phyloP scores from a whole-genome alignment of 2,329 filamentous ascomycete genomes.

The Pyrenochaeta sp. region DNA sequence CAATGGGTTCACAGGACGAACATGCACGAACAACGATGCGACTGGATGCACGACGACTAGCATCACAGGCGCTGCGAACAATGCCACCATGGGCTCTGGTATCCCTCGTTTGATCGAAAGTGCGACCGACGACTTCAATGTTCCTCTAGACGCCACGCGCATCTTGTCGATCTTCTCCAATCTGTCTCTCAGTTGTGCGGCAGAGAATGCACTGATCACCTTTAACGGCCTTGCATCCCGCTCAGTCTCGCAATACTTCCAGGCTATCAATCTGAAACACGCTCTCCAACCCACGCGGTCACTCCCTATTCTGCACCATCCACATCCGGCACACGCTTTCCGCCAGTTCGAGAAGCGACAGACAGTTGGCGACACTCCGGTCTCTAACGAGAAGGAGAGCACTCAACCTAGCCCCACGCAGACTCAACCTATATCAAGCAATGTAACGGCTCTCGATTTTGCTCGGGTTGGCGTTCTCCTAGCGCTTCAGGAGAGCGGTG shows the following conservation, averaged over 20 bases:
- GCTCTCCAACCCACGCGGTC: constrained; percentile 32
- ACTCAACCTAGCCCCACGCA: constrained; percentile 25
- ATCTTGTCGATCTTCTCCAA: constrained; percentile 80
- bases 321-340: constrained; percentile 24
- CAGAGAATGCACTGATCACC: constrained; percentile 87
- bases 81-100: constrained; percentile 79
- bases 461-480: constrained; percentile 57
- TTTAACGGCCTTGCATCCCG: constrained; percentile 67
- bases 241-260: constrained; percentile 23
- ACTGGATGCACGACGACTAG: constrained; percentile 64
- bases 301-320: constrained; percentile 33
- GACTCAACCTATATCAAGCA: constrained; percentile 45
- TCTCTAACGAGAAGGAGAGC: constrained; percentile 26
- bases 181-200: constrained; percentile 78
- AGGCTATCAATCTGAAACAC: constrained; percentile 29
- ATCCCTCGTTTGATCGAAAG: constrained; percentile 77
- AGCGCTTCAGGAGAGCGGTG: constrained; percentile 53
- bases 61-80: constrained; percentile 51
- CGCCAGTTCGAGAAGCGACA: constrained; percentile 29
- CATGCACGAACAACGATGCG: constrained; percentile 62
- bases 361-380: constrained; percentile 43
- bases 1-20: constrained; percentile 79
- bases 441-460: constrained; percentile 53
- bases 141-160: constrained; percentile 74
- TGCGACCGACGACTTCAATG: constrained; percentile 73